Evolutionary conservation across 2,329 filamentous ascomycete genomes (phyloP).

Genomic region (Periconia macrospinosa): DNA sequence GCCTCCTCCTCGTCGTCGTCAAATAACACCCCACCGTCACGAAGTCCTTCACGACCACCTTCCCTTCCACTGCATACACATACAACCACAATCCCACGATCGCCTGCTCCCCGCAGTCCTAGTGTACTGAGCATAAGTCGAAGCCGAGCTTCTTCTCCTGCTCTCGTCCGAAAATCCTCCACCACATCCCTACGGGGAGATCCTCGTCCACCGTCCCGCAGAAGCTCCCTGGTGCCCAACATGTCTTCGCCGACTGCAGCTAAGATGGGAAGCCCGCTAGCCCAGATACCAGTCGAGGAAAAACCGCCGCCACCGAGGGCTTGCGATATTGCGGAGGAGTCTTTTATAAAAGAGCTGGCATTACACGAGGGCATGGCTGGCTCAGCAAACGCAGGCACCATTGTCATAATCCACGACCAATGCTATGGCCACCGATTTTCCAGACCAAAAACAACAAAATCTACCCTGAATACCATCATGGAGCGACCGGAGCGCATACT

Average conservation of each 20-base stretch:
- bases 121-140: slow-evolving; percentile 46
- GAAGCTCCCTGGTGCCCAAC: slow-evolving; percentile 49
- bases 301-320: slow-evolving; percentile 52
- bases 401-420: slow-evolving; percentile 88
- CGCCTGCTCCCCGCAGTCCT: slow-evolving; percentile 39
- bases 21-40: background rate
- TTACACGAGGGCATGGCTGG: slow-evolving; percentile 56
- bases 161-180: slow-evolving; percentile 47
- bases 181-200: slow-evolving; percentile 46
- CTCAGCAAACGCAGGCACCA: slow-evolving; percentile 58
- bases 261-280: slow-evolving; percentile 41
- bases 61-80: background rate
- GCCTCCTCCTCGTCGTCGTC: background rate
- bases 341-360: slow-evolving; percentile 70
- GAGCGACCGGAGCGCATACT: slow-evolving; percentile 90
- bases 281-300: slow-evolving; percentile 39
- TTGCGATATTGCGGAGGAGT: slow-evolving; percentile 64
- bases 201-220: slow-evolving; percentile 43
- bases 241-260: slow-evolving; percentile 42
- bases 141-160: slow-evolving; percentile 46
- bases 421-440: slow-evolving; percentile 95
- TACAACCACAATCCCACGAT: slow-evolving; percentile 10
- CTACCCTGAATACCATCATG: slow-evolving; percentile 76
- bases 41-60: background rate
- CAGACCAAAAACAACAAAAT: slow-evolving; percentile 74